These are phyloP conservation scores for Aspergillus sp. DNA, from an alignment of 2,329 filamentous ascomycete genomes.

Conservation along the genomic window DNA sequence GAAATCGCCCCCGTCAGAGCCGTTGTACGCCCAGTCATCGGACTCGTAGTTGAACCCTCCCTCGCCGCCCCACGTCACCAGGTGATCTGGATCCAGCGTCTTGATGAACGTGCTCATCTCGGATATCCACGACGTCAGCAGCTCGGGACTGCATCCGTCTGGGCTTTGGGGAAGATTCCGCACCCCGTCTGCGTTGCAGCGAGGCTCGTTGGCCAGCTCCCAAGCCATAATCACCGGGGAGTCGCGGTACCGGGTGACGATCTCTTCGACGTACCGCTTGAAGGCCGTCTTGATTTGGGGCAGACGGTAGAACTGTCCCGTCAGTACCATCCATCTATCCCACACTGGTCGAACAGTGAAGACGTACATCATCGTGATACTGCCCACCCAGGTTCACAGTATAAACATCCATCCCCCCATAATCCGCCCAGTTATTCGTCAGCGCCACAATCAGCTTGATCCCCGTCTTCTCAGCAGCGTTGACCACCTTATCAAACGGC, in stretches of 20 bases:
- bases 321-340: too few relatives aligned
- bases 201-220: constrained; percentile 18
- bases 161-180: constrained; percentile 13
- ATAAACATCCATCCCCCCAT: constrained; percentile 18
- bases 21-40: constrained; percentile 18
- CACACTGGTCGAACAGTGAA: too few relatives aligned
- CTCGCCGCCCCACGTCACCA: constrained; percentile 18
- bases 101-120: constrained; percentile 20
- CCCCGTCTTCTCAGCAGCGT: constrained; percentile 11
- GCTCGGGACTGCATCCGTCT: constrained; percentile 10
- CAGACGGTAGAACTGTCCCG: constrained; percentile 14
- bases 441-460: constrained; percentile 17
- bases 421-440: constrained; percentile 18
- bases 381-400: constrained; percentile 13
- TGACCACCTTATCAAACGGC: constrained; percentile 17
- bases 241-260: constrained; percentile 14
- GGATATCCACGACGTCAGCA: constrained; percentile 13
- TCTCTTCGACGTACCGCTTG: constrained; percentile 16
- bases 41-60: constrained; percentile 16
- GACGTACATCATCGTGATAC: constrained; percentile 17
- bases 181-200: constrained; percentile 12
- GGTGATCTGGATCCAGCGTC: constrained; percentile 13
- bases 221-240: constrained; percentile 15
- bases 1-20: constrained; percentile 14
- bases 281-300: constrained; percentile 12